phyloP scores from a whole-genome alignment of 768 basidiomycete species.

The Trametes maxima region DNA sequence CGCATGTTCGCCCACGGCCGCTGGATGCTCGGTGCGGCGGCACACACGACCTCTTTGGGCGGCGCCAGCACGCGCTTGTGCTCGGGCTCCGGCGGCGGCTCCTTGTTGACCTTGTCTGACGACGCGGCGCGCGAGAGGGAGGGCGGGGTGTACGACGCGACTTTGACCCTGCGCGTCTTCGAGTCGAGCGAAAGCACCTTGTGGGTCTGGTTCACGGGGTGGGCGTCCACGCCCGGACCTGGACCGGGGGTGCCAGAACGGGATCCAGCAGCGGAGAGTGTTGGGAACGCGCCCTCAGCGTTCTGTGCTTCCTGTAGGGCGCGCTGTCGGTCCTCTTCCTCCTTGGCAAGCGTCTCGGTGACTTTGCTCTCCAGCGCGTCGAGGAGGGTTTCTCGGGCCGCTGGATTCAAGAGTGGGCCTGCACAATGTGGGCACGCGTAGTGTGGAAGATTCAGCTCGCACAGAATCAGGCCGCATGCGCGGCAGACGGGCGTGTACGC shows the following conservation, averaged over 20 bases:
- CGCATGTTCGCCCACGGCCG: conserved; percentile 25
- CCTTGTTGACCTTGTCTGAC: conserved; percentile 28
- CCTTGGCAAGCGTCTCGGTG: conserved; percentile 44
- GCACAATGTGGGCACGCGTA: conserved; percentile 57
- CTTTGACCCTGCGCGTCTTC: conserved; percentile 51
- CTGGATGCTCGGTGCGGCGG: conserved; percentile 11
- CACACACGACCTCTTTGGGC: conserved; percentile 33
- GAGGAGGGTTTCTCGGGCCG: conserved; percentile 41
- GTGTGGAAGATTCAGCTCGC: conserved; percentile 55
- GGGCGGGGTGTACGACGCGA: conserved; percentile 52
- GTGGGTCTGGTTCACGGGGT: conserved; percentile 45
- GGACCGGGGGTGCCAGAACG: conserved; percentile 15
- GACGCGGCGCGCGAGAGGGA: conserved; percentile 40
- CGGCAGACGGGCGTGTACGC: conserved; percentile 55
- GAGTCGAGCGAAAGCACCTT: conserved; percentile 63
- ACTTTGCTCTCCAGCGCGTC: conserved; percentile 49
- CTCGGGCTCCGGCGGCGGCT: conserved; percentile 35
- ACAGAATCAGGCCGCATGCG: conserved; percentile 65
- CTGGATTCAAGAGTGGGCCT: conserved; percentile 39
- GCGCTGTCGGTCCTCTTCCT: conserved; percentile 51
- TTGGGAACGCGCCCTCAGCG: conserved; percentile 65
- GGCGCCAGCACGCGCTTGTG: conserved; percentile 45
- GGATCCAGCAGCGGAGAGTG: conserved; percentile 37
- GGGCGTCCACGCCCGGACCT: conserved; percentile 20
- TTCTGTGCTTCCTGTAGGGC: conserved; percentile 49